Evolutionary conservation across 1,284 basidiomycete genomes (phyloP).

Genomic region (Heliocybe sulcata): DNA sequence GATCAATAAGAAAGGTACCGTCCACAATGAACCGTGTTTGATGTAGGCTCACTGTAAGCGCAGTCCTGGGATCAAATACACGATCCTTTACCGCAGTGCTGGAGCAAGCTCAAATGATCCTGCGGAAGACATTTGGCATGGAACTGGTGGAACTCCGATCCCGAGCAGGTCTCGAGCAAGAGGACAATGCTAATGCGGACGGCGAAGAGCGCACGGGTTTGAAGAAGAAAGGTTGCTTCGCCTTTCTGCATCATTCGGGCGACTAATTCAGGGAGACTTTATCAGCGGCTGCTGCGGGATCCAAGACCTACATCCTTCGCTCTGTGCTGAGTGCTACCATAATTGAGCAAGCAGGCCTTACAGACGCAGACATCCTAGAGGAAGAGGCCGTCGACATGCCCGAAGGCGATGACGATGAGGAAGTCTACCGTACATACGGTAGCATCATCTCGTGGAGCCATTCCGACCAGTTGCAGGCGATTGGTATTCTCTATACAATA

Average conservation of each 20-base stretch:
- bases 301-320: conserved; percentile 72
- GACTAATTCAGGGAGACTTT: neutral
- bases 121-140: conserved; percentile 62
- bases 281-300: conserved; percentile 45
- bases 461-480: conserved; percentile 51
- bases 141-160: conserved; percentile 69
- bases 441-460: conserved; percentile 64
- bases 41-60: neutral
- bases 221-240: conserved; percentile 40
- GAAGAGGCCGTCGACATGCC: conserved; percentile 42
- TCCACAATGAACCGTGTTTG: conserved; percentile 1
- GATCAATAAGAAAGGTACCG: conserved; percentile 66
- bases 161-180: conserved; percentile 42
- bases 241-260: neutral
- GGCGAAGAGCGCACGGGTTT: conserved; percentile 42
- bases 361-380: conserved; percentile 48
- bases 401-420: conserved; percentile 32
- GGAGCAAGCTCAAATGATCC: conserved; percentile 46
- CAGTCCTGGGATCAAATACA: conserved; percentile 54
- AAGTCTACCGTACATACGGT: conserved; percentile 37
- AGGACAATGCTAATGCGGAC: conserved; percentile 20
- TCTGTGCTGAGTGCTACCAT: conserved; percentile 49
- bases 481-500: conserved; percentile 64
- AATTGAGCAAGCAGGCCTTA: conserved; percentile 48
- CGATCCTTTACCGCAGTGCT: conserved; percentile 54